Conservation (phyloP, 2,329 filamentous ascomycete species). For the Aspergillus oerlinghausenensis region DNA sequence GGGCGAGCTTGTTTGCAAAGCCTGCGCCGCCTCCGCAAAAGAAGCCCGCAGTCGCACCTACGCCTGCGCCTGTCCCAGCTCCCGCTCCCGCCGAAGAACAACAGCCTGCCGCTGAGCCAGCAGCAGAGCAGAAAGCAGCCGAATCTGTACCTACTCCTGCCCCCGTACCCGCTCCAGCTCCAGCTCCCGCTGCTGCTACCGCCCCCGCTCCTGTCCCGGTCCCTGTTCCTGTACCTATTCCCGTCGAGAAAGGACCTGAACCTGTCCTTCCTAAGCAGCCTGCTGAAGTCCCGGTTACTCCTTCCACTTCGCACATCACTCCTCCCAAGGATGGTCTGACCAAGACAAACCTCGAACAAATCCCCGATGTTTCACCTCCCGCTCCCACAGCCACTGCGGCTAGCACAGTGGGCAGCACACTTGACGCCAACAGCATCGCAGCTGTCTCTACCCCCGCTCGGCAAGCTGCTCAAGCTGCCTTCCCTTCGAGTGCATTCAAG, state of each 20-base stretch:
- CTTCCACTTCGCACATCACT: constrained; percentile 47
- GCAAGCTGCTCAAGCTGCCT: constrained; percentile 61
- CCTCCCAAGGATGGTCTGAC: constrained; percentile 81
- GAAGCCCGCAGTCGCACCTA: constrained; percentile 37
- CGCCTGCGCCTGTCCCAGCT: constrained; percentile 1
- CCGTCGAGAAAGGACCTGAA: constrained; percentile 34
- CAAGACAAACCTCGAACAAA: constrained; percentile 84
- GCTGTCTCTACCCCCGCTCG: constrained; percentile 50
- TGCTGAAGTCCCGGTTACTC: constrained; percentile 36
- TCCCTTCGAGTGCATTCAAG: constrained; percentile 75
- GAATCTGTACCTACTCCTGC: constrained; percentile 26
- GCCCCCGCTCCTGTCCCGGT: constrained; percentile 37
- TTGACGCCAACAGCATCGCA: constrained; percentile 63
- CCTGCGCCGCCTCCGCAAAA: constrained; percentile 49
- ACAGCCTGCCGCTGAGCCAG: constrained; percentile 7
- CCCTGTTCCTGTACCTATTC: constrained; percentile 34
- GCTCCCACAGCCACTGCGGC: constrained; percentile 76
- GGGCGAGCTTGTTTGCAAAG: constrained; percentile 74
- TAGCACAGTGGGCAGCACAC: constrained; percentile 83
- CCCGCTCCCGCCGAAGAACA: background rate
- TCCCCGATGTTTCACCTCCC: constrained; percentile 75
- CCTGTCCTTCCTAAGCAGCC: constrained; percentile 26
- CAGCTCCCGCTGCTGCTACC: constrained; percentile 22
- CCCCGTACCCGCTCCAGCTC: constrained; percentile 37
- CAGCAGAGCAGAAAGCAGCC: constrained; percentile 7